Evolutionary conservation across 2,329 filamentous ascomycete genomes (phyloP), one percentile per base, ranked within the genome.

Genomic region (Fusarium marasasianum): DNA sequence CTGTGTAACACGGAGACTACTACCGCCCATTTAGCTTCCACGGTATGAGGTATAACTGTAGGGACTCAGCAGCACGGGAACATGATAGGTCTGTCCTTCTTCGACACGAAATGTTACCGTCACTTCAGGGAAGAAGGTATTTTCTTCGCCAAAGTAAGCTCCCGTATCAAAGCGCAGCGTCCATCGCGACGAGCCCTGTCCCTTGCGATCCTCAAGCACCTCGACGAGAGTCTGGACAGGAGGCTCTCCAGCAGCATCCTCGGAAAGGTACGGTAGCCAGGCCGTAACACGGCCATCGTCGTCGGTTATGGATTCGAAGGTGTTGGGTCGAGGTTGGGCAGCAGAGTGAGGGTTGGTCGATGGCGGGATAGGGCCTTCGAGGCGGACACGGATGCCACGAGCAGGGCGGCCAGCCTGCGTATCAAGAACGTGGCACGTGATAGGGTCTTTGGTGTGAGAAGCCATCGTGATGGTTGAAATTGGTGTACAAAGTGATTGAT

Each of bases 351-450:
- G 80, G 69, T 74, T 80, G 77, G 77, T 61, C 24, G 80, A 71
- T 18, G 80, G 67, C 66, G 79, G 65, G 47, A 66, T 77, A 56
- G 80, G 82, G 11, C 87, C 87, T 55, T 90, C 85, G 29, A 95
- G 89, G 62, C 88, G 90, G 65, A 95, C 93, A 73, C 87, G 87
- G 77, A 96, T 89, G 71, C 86, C 86, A 64, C 87, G 83, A 22
- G 90, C 94, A 29, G 94, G 94, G 65, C 87, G 88, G 79, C 94
- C 94, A 70, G 88, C 85, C n/a, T 91, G 89, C 17, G 93, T 96
- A 86, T 96, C 93, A 81, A 96, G 93, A 82, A 95, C 90, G 86
- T 96, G 94, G 86, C 93, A 96, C 82, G 94, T 96, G 79, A 96
- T 96, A 80, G 90, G 90, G 80, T 91, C 90, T 79, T 89, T 90